Evolutionary conservation across 805 yeast species (phyloP).

Genomic region (Candida anglica): DNA sequence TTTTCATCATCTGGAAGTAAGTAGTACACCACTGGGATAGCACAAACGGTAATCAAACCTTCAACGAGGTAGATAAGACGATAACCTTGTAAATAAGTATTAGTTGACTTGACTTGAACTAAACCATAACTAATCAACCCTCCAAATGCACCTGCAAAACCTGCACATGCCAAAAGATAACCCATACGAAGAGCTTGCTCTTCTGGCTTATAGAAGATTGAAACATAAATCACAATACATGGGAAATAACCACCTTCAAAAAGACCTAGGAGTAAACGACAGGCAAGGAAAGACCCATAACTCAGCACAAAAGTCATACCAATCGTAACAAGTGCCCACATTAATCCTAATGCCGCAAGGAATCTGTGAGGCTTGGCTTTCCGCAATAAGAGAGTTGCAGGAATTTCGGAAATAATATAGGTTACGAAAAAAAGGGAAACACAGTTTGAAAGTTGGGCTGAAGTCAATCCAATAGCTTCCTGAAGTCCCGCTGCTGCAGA

Average conservation of each 20-base stretch:
- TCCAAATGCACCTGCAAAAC: slow-evolving; percentile 53
- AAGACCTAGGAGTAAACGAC: slow-evolving; percentile 48
- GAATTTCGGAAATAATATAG: slow-evolving; percentile 40
- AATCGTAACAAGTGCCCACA: slow-evolving; percentile 40
- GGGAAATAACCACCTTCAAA: slow-evolving; percentile 53
- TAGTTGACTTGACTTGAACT: slow-evolving; percentile 16
- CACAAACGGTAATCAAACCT: slow-evolving; percentile 37
- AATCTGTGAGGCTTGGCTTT: slow-evolving; percentile 31
- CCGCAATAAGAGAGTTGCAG: slow-evolving; percentile 27
- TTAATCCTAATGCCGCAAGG: slow-evolving; percentile 23
- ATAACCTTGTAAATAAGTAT: slow-evolving; percentile 39
- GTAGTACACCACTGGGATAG: slow-evolving; percentile 29
- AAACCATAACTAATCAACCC: slow-evolving; percentile 51
- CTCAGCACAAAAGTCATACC: slow-evolving; percentile 39
- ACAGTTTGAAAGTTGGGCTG: slow-evolving; percentile 38
- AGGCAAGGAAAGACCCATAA: slow-evolving; percentile 41
- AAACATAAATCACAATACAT: slow-evolving; percentile 35
- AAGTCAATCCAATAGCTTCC: slow-evolving; percentile 32
- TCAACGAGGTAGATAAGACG: slow-evolving; percentile 50
- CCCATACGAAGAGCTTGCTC: slow-evolving; percentile 17
- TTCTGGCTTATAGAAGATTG: slow-evolving; percentile 11
- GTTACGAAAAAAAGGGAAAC: slow-evolving; percentile 46
- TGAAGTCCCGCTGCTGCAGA: slow-evolving; percentile 53
- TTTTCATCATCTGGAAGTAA: slow-evolving; percentile 38
- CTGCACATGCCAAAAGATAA: slow-evolving; percentile 47